Evolutionary conservation across 169 alveolate genomes (phyloP), one percentile per base, ranked within the genome.

Genomic region (Eimeria acervulina): DNA sequence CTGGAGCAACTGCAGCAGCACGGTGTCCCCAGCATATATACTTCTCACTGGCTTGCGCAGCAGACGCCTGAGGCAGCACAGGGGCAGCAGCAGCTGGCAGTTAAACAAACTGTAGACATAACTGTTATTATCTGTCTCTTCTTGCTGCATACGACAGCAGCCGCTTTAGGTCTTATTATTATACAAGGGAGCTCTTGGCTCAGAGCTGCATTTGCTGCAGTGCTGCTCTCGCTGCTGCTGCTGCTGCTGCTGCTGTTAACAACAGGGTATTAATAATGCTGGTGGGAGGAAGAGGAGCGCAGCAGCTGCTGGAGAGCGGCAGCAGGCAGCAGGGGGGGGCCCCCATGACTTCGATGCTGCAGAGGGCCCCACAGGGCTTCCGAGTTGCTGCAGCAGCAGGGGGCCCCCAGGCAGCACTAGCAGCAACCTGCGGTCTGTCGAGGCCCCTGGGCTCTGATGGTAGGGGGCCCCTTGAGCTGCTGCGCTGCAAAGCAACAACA

Each of bases 401-500:
- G 74, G 74, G 55, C 84, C 84, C 84, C 47, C 74, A 61, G 74
- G 74, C 38, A 36, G 21, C 74, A 33, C 74, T 61, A 23, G 74
- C 74, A 23, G 74, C 74, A 23, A 61, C 38, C 5, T 61, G 84
- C 33, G 84, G 84, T 17, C 59, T 72, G 17, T 40, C 84, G 52
- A 51, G 21, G 52, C 84, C 84, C 7, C 33, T 72, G 26, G 10
- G 28, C 2, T 19, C 84, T 12, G 47, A 5, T 51, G 52, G 52
- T 15, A 8, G 12, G 63, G 89, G 8, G 7, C 88, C 55, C 8
- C 2, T 47, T 12, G 68, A 47, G 55, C 28, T 80, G 89, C 89
- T 40, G 89, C 89, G 55, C 26, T 80, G 89, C 68, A 38, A 26
- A 68, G 89, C 89, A 6, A 80, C 89, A 2, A 47, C 33, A 68